Evolutionary conservation across 805 yeast genomes (phyloP).

Genomic region (Saturnispora zaruensis): DNA sequence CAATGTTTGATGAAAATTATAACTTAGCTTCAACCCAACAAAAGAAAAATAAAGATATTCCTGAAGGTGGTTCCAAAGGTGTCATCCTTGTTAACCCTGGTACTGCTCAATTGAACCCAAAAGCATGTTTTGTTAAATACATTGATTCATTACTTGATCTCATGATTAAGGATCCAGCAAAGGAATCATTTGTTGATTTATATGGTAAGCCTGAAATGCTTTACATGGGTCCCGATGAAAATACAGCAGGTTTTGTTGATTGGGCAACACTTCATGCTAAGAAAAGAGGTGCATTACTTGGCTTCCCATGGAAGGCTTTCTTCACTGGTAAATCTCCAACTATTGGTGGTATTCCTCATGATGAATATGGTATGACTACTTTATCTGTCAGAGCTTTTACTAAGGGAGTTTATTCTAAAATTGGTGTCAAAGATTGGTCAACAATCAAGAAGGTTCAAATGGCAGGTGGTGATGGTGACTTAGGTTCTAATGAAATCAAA

Average conservation of each 20-base stretch:
- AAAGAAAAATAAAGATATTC: slow-evolving; percentile 93
- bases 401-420: slow-evolving; percentile 75
- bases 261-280: slow-evolving; percentile 97
- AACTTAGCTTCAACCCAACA: slow-evolving; percentile 95
- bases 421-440: slow-evolving; percentile 46
- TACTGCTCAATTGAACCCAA: slow-evolving; percentile 67
- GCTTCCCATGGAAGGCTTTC: slow-evolving; percentile 79
- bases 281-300: slow-evolving; percentile 84
- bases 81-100: slow-evolving; percentile 76
- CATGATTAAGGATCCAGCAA: slow-evolving; percentile 61
- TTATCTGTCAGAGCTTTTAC: slow-evolving; percentile 89
- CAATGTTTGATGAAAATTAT: slow-evolving; percentile 92
- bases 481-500: slow-evolving; percentile 91
- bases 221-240: slow-evolving; percentile 99
- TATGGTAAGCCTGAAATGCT: slow-evolving; percentile 80
- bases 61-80: slow-evolving; percentile 99
- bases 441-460: slow-evolving; percentile 79
- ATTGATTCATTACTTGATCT: slow-evolving; percentile 86
- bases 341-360: slow-evolving; percentile 97
- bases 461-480: slow-evolving; percentile 98
- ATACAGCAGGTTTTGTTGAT: slow-evolving; percentile 89
- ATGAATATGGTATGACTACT: slow-evolving; percentile 96
- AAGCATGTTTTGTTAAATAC: slow-evolving; percentile 83
- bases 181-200: slow-evolving; percentile 78
- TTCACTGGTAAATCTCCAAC: slow-evolving; percentile 91